Evolutionary conservation across 257 asterid species (phyloP).

Genomic region (Thymus quinquecostatus): DNA sequence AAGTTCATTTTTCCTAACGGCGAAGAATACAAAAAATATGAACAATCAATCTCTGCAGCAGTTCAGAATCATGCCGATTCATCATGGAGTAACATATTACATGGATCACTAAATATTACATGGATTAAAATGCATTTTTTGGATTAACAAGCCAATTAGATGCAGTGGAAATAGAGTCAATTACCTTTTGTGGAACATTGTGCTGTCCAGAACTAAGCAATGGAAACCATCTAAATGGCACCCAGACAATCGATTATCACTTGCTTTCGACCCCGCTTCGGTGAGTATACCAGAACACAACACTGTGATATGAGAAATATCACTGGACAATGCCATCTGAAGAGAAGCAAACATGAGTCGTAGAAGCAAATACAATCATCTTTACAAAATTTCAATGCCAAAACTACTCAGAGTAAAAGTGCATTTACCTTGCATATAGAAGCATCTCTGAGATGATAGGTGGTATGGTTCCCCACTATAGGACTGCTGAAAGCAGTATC

Average conservation of each 20-base stretch:
- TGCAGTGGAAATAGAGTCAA: constrained; percentile 18
- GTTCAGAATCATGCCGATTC: not conserved
- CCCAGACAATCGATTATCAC: constrained; percentile 42
- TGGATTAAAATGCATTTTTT: too few relatives aligned
- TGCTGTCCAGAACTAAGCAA: constrained; percentile 78
- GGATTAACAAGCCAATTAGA: not conserved
- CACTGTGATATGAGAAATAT: constrained; percentile 67
- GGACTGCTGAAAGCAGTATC: constrained; percentile 49
- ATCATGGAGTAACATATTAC: too few relatives aligned
- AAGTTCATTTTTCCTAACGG: constrained; percentile 84
- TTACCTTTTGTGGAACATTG: constrained; percentile 83
- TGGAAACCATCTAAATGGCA: constrained; percentile 61
- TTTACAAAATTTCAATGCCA: constrained; percentile 18
- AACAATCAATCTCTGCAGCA: constrained; percentile 27
- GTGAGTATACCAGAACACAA: constrained; percentile 72
- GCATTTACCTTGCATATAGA: constrained; percentile 69
- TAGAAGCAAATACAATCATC: too few relatives aligned
- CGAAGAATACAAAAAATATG: constrained; percentile 25
- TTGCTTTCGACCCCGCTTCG: constrained; percentile 46
- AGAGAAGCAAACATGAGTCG: constrained; percentile 35
- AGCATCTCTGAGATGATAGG: constrained; percentile 64
- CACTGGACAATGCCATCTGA: constrained; percentile 84
- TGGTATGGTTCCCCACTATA: constrained; percentile 39
- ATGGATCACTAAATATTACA: too few relatives aligned
- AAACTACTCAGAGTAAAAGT: constrained; percentile 11